Conservation (phyloP, 106 monocot species). For the Triglochin maritima region DNA sequence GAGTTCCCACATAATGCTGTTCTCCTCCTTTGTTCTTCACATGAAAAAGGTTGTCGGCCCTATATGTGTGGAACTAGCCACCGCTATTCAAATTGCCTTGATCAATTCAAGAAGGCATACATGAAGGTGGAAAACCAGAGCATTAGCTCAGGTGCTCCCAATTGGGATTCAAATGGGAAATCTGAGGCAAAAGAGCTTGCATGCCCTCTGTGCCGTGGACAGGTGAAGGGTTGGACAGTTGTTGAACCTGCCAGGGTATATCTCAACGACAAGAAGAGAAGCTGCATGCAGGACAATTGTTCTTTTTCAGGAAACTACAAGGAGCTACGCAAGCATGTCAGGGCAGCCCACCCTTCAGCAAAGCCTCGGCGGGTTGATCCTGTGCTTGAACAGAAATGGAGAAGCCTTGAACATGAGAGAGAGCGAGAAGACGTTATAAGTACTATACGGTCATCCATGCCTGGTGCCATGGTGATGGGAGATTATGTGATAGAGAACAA, state of each 20-base stretch:
- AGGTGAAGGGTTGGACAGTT: slow-evolving; percentile 32
- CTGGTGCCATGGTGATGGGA: slow-evolving; percentile 24
- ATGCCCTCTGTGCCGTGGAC: slow-evolving; percentile 25
- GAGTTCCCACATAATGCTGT: slow-evolving; percentile 75
- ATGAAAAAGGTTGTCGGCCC: slow-evolving; percentile 75
- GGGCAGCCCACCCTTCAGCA: slow-evolving; percentile 19
- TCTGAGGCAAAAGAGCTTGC: slow-evolving; percentile 13
- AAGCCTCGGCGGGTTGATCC: slow-evolving; percentile 27
- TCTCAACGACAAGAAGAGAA: slow-evolving; percentile 21
- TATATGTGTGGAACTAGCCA: slow-evolving; percentile 74
- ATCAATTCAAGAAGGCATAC: slow-evolving; percentile 72
- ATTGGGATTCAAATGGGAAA: neutral
- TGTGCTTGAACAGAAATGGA: slow-evolving; percentile 22
- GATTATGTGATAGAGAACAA: slow-evolving; percentile 28
- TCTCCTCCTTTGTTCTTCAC: slow-evolving; percentile 65
- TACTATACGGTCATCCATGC: slow-evolving; percentile 18
- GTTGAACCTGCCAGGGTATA: slow-evolving; percentile 23
- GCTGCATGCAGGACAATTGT: slow-evolving; percentile 29
- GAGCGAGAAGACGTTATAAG: slow-evolving; percentile 24
- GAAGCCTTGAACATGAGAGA: slow-evolving; percentile 25
- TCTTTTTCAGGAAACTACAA: slow-evolving; percentile 15
- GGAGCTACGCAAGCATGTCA: slow-evolving; percentile 26
- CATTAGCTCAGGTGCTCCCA: neutral
- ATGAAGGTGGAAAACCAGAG: slow-evolving; percentile 17
- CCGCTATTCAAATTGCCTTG: slow-evolving; percentile 71